Evolutionary conservation across 2,329 filamentous ascomycete genomes (phyloP).

Genomic region (Nothopassalora personata): DNA sequence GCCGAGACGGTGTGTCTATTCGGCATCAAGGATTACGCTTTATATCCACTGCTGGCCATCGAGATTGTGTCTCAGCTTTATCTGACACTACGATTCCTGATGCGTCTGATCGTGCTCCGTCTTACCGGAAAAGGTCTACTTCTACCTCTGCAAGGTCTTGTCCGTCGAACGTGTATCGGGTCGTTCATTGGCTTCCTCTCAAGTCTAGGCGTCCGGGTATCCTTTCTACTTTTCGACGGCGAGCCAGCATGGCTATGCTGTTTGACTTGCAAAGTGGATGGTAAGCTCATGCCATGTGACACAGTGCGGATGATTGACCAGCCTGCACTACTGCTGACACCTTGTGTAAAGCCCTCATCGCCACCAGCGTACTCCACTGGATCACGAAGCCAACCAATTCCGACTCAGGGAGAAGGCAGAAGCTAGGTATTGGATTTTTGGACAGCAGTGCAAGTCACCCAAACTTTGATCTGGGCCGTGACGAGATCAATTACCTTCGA

Average conservation of each 20-base stretch:
- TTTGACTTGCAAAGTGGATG: constrained; percentile 8
- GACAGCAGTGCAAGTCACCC: background rate
- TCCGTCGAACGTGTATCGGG: constrained; percentile 7
- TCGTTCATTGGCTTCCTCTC: constrained; percentile 2
- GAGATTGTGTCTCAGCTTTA: constrained; percentile 5
- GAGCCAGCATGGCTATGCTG: constrained; percentile 12
- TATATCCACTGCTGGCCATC: constrained; percentile 2
- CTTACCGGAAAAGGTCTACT: constrained; percentile 5
- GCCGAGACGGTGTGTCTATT: constrained; percentile 2
- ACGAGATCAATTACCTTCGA: background rate
- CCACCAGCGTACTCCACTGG: constrained; percentile 9
- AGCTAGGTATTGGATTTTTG: background rate
- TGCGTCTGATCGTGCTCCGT: constrained; percentile 5
- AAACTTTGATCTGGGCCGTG: background rate
- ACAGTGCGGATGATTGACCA: background rate
- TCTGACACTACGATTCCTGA: constrained; percentile 8
- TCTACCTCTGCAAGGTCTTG: constrained; percentile 1
- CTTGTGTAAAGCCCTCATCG: constrained; percentile 4
- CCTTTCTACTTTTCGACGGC: constrained; percentile 7
- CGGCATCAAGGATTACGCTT: constrained; percentile 3
- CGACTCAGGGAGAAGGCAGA: background rate
- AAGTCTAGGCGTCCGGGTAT: constrained; percentile 1
- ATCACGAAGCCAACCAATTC: constrained; percentile 8
- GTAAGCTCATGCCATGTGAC: background rate
- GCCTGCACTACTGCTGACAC: background rate